These are phyloP conservation scores for Paraphysoderma sedebokerense DNA, from an alignment of 371 early-diverging fungal species.

Conservation along the genomic window DNA sequence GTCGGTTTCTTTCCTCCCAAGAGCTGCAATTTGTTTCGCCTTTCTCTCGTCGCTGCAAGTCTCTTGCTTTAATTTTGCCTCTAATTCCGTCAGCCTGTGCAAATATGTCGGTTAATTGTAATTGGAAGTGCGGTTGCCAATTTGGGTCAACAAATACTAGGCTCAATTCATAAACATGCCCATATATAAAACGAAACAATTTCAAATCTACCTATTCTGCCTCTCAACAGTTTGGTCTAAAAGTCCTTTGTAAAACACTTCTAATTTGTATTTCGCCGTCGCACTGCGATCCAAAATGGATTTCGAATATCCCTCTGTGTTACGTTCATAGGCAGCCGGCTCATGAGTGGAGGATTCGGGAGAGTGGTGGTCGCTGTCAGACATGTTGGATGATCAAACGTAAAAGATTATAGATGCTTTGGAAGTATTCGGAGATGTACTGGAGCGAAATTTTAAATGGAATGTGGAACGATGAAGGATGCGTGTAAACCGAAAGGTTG, in stretches of 20 bases:
- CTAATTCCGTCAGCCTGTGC: slow-evolving; percentile 57
- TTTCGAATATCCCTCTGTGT: slow-evolving; percentile 47
- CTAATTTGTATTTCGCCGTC: slow-evolving; percentile 68
- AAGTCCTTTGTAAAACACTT: slow-evolving; percentile 70
- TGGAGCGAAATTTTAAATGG: no score
- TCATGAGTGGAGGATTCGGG: no score
- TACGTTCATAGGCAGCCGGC: slow-evolving; percentile 19
- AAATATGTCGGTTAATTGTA: slow-evolving; percentile 7
- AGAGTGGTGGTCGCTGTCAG: no score
- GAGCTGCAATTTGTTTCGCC: slow-evolving; percentile 44
- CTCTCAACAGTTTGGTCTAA: slow-evolving; percentile 78
- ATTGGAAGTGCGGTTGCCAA: not conserved
- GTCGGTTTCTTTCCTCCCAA: slow-evolving; percentile 83
- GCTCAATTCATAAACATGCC: not conserved
- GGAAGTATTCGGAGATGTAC: no score
- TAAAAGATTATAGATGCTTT: no score
- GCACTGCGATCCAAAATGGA: slow-evolving; percentile 66
- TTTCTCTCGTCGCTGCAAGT: slow-evolving; percentile 73
- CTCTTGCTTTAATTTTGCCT: slow-evolving; percentile 51
- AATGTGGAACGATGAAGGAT: no score
- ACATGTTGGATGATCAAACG: no score
- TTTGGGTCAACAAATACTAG: not conserved
- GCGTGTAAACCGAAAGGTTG: no score
- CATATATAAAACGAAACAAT: not conserved
- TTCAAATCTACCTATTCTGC: slow-evolving; percentile 40